Evolutionary conservation across 768 basidiomycete species (phyloP).

Genomic region (Mycena crocata): DNA sequence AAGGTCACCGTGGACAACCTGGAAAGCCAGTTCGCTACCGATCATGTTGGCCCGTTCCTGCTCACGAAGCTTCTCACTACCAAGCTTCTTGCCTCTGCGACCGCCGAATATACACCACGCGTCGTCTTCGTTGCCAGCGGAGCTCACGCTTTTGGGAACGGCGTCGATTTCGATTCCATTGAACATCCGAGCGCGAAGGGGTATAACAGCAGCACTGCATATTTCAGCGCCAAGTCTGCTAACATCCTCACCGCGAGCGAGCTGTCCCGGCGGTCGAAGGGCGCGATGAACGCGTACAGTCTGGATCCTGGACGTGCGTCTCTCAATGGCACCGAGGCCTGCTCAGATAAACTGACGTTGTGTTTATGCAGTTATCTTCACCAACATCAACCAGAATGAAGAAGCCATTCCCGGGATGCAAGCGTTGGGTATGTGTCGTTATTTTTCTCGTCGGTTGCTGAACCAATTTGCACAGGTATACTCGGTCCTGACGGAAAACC

Average conservation of each 20-base stretch:
- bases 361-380: too few relatives aligned
- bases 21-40: neutral
- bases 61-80: conserved; percentile 8
- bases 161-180: neutral
- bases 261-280: neutral
- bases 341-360: neutral
- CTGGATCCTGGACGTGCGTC: conserved; percentile 17
- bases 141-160: neutral
- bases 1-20: too few relatives aligned
- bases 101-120: neutral
- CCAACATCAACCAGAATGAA: too few relatives aligned
- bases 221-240: conserved; percentile 9
- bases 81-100: neutral
- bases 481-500: neutral
- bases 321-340: too few relatives aligned
- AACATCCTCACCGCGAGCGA: conserved; percentile 16
- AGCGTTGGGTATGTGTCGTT: too few relatives aligned
- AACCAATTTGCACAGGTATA: neutral
- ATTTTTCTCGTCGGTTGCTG: too few relatives aligned
- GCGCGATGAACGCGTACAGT: conserved; percentile 21
- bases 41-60: too few relatives aligned
- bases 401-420: too few relatives aligned
- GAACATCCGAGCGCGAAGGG: neutral
- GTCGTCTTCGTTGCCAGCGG: conserved; percentile 7
- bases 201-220: neutral